Evolutionary conservation across 2,329 filamentous ascomycete species (phyloP), one percentile per base, ranked within the genome.

Genomic region (Aspergillus pseudoterreus): DNA sequence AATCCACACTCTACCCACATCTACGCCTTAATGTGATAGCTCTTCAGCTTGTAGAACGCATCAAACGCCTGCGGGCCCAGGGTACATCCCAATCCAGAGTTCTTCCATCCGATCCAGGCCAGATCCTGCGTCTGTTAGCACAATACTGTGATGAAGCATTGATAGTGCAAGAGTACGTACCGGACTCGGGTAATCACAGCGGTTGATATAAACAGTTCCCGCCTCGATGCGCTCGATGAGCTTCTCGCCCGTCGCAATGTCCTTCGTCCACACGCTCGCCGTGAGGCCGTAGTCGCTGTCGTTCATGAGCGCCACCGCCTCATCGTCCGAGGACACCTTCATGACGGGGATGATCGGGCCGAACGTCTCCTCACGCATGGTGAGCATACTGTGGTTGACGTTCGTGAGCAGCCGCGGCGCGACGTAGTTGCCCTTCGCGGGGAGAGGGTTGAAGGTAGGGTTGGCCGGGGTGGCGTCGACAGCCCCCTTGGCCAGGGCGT

Each of bases 321-420:
- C 89, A 12, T 81, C 81, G 60, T 96, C 92, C 59, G 77, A 77
- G 65, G 83, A 82, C 53, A 96, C 90, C 70, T 88, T 88, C 84
- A 92, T 90, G 15, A 96, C 82, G 0, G 90, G 86, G 61, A 96
- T 91, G 17, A 96, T 83, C 0, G 92, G 92, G 0, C 92, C 92
- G 65, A 96, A 96, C 0, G 91, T 96, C 76, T 96, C 92, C 59
- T 95, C 90, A 15, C 78, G 89, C 89, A 96, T 95, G 55, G 95
- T 86, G 4, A 76, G 74, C 91, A 95, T 95, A 54, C 77, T 78
- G 73, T 95, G 91, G 56, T 85, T 83, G 55, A 92, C 89, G 59
- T 84, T 81, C 9, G 82, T 86, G 52, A 96, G 77, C 21, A 96
- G 80, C 4, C 87, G 91, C 12, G 92, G 92, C 64, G 84, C 83